Conservation (phyloP, 2,329 filamentous ascomycete species). For the Ceratocystis smalleyi region DNA sequence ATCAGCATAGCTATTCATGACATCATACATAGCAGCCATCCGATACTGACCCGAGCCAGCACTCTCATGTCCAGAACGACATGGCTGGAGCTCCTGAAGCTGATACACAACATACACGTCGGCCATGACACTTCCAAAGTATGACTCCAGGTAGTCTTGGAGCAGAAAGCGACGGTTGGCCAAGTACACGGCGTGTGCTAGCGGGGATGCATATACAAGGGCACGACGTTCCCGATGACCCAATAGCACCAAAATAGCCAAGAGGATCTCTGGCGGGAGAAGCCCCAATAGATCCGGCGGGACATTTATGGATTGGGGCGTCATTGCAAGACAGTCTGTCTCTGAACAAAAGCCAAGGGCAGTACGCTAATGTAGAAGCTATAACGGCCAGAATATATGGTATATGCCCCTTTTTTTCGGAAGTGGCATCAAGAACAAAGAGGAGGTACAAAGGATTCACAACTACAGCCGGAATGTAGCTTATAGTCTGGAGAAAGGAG, state of each 20-base stretch:
- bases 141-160: conserved; percentile 6
- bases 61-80: background rate
- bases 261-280: conserved; percentile 15
- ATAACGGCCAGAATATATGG: too few species aligned
- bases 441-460: too few species aligned
- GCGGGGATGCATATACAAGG: conserved; percentile 11
- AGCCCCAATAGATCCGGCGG: background rate
- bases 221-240: background rate
- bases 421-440: too few species aligned
- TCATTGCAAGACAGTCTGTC: background rate
- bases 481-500: too few species aligned
- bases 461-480: too few species aligned
- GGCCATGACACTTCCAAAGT: conserved; percentile 12
- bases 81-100: conserved; percentile 13
- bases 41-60: conserved; percentile 1
- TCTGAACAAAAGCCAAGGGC: background rate
- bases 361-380: background rate
- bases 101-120: conserved; percentile 13
- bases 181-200: conserved; percentile 8
- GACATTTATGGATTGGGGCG: background rate
- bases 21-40: background rate
- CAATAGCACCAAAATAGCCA: background rate
- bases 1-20: conserved; percentile 1
- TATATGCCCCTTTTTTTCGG: too few species aligned
- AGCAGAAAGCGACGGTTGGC: conserved; percentile 11